Base-by-base conservation (phyloP, 2,329 filamentous ascomycete genomes). In the Xylaria sp. region DNA sequence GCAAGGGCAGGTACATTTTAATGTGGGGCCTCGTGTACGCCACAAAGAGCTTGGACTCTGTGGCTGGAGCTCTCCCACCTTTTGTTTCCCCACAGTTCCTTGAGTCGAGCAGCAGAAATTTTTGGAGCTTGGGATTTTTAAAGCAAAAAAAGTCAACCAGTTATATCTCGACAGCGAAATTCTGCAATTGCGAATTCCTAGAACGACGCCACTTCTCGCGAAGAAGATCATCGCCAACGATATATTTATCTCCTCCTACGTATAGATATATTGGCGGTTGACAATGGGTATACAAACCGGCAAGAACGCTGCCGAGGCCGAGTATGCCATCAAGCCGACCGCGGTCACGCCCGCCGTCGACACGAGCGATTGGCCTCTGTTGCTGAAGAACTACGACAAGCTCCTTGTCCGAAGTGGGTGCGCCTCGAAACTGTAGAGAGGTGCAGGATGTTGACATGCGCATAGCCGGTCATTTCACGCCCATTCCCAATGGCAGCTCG, bases 301-400 rank as follows among this genome's bases (percentile, higher is more conserved):
- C 34, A 74, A 74, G 18, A 75, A 73, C 63, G 64, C 71, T 65
- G 75, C 68, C 57, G 75, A 71, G 75, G 76, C 75, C 70, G 74
- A 77, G 50, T 77, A 73, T 71, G 72, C 74, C 82, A 98, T 99
- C 86, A 97, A 98, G 90, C 96, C 96, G 66, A 91, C 97, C 86
- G 90, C 92, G 78, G 86, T 88, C 75, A 90, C 91, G 78, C 92
- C 94, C 75, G 85, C 89, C 69, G 86, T 97, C 77, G 91, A 97
- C 83, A 97, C 93, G 76, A 94, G 91, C 85, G 88, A 90, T 81
- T 98, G 94, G 94, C 96, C 96, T 77, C 87, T 98, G 78, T 88
- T 98, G 78, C 88, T 98, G 79, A 97, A 97, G 87, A 97, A 98
- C 86, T 98, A 97, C 85, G 92, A 94, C 83, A 93, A 94, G 58